Base-by-base conservation (phyloP, 441 rosid genomes). In the Erysimum cheiri region DNA sequence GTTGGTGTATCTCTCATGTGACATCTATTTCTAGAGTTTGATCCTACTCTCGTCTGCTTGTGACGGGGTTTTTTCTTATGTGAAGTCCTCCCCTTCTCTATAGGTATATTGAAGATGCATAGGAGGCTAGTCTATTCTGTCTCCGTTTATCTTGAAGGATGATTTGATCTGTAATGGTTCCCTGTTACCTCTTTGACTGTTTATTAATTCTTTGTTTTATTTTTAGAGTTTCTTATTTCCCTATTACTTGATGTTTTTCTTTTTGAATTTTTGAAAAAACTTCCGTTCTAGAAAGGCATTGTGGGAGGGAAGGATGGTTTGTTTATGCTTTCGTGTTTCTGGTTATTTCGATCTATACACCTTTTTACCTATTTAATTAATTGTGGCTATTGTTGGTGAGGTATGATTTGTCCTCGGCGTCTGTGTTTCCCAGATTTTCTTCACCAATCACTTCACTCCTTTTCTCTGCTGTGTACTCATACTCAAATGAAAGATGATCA, bases 331-430 rank as follows among this genome's bases (percentile, higher is more conserved):
- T 1, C 22, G 22, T 19, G 22, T 19, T 19, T 19, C 36, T 53
- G 40, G 41, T 40, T 67, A 4, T 13, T 31, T 15, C n/a, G 4
- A 15, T 35, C 9, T 56, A 9, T 31, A 54, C 5, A 31, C 14
- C 22, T 44, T 32, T 54, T 13, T 19, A 2, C 4, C 46, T 43
- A 32, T 19, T 19, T 19, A 19, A 32, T 12, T 19, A 19, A 19
- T 19, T 19, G 22, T 47, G 13, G 63, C 22, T 56, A 44, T 56
- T 68, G 26, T 56, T 49, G 36, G 28, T 35, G 64, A 67, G 54
- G 12, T 56, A 13, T 67, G 55, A 44, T 56, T 37, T 44, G 28
- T 9, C 36, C 4, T 41, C 22, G 22, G 22, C 1, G 22, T 35
- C 8, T 41, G 65, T 41, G 13, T 60, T 41, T 41, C 52, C 26